Evolutionary conservation across 2,329 filamentous ascomycete species (phyloP), one percentile per base, ranked within the genome.

Genomic region (Rhinocladiella mackenziei): DNA sequence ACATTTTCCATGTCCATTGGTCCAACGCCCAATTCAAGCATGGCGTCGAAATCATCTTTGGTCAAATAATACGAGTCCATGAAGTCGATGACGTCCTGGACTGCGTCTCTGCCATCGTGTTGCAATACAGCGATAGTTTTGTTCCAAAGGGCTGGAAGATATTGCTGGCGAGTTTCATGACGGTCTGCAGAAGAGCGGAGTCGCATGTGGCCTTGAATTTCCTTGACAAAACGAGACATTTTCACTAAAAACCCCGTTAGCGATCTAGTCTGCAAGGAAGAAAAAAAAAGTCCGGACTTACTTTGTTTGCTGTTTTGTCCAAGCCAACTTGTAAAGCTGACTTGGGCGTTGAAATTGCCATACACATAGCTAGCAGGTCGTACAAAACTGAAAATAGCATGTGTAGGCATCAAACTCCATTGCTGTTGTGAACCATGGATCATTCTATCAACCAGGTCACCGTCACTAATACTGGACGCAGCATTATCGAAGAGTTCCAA

Each of bases 21-120:
- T 3, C 91, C 92, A 10, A 98, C 78, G 5, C 89, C 91, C 17
- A 98, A 77, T 67, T 98, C 92, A 63, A 89, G 75, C 58, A 98
- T 88, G 7, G 83, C 84, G 61, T 98, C 92, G 65, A 91, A 94
- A 62, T 98, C 92, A 17, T 98, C 92, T 51, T 85, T 84, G 1
- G 92, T 97, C 45, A 98, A 73, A 65, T 84, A 98, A 67, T 98
- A 98, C 62, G 84, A 89, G 62, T 98, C 92, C 92, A 98, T 97
- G 41, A 96, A 74, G 41, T 92, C 80, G 59, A 98, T 98, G 41
- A 96, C 83, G 2, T 86, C 83, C 1, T 78, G 75, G 3, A 96
- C 84, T 5, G 78, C 77, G 1, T 94, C 89, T 59, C 87, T 92
- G 57, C 92, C 92, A 45, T 94, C 83, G 0, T 71, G 64, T 57